Base-by-base conservation (phyloP, 768 basidiomycete genomes). In the Chalciporus piperatus region DNA sequence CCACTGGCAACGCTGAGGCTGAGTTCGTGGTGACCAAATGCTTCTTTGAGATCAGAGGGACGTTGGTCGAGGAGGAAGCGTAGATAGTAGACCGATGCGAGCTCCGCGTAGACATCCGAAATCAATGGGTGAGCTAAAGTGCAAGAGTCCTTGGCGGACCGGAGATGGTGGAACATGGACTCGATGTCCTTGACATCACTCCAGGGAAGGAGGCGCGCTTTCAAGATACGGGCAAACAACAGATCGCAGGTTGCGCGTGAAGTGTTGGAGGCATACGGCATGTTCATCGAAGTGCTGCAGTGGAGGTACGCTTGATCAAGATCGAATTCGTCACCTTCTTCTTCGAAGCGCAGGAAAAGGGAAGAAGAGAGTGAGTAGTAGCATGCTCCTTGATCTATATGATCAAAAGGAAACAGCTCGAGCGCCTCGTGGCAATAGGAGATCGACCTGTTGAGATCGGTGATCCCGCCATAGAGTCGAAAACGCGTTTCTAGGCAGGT, bases 361-460 rank as follows among this genome's bases (percentile, higher is more conserved):
- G 52, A 53, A 23, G 57, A 57, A 4, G 59, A 55, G 17, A 69
- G 65, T 12, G 41, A 23, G 19, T 56, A 53, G 23, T 54, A 51
- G n/a, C 51, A 41, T 28, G 35, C 16, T 23, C 56, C 55, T 20
- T 48, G 56, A 44, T 63, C 60, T 28, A 46, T n/a, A 39, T 66
- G 55, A 23, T 9, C 27, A 22, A 16, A 41, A 4, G 57, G 48
- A 3, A 60, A 32, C 14, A 69, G 27, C 38, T 64, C 66, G 11
- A 69, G 59, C 6, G 50, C 59, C 33, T 58, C 60, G 8, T 59
- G 64, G 28, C 41, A 58, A 48, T 51, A 59, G 3, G 59, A 55
- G n/a, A 70, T 62, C 6, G 70, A 65, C 35, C 50, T 55, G 22
- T 70, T 50, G 49, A 70, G 59, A 41, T 70, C 62, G 14, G 39